Base-by-base conservation (phyloP, 345 rosid genomes). In the Eucalyptus caleyi region DNA sequence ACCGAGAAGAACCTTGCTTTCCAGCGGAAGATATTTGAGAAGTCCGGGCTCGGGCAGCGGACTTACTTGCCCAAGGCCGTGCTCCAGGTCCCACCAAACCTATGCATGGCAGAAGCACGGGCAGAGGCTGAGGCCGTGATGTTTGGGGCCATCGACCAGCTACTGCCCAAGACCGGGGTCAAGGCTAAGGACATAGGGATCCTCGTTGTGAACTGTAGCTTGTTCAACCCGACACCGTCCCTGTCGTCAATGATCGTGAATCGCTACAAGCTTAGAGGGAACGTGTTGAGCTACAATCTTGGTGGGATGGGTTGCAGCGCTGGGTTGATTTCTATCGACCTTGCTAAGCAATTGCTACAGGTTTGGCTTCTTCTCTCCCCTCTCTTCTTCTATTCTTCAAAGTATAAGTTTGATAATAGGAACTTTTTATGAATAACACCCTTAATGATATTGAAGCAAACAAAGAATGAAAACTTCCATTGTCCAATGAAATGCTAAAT, bases 101-200 rank as follows among this genome's bases (percentile, higher is more conserved):
- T 87, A 34, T 86, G 90, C 50, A 88, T 92, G 91, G 90, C 67
- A 24, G 89, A 89, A 50, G 93, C 93, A 6, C 87, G 91, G 87
- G 90, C 88, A 86, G 94, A 93, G 93, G 90, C 92, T 6, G 92
- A 91, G 89, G 82, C 30, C 60, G 21, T 50, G 19, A 50, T 50
- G 54, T 50, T 50, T 21, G 56, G 54, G 54, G 54, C 54, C 54
- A 16, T 50, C 54, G 54, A 16, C 54, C 54, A 50, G 54, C 54
- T 50, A 21, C 54, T 50, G 54, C 1, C 21, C 21, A 92, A 93
- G 87, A 87, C 93, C 9, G 89, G 89, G 16, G 91, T 91, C 18
- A 88, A 89, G 90, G 90, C 91, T 6, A 91, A 90, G 90, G 93
- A 92, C 87, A 93, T 92, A 44, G 93, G 93, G 86, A 92, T 93